Evolutionary conservation across 2,329 filamentous ascomycete genomes (phyloP).

Genomic region (Paraphaeosphaeria minitans): DNA sequence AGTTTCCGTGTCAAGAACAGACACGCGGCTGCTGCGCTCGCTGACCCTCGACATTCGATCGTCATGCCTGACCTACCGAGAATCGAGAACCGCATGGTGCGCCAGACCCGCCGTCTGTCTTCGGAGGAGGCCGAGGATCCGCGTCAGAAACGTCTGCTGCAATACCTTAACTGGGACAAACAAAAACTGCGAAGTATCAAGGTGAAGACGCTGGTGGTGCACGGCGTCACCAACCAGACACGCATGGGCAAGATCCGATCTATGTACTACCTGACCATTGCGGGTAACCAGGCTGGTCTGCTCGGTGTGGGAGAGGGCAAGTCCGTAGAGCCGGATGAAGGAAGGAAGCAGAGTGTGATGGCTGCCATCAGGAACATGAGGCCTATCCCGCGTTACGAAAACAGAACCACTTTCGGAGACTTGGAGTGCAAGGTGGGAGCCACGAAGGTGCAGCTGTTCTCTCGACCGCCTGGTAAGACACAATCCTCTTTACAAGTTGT

Average conservation of each 20-base stretch:
- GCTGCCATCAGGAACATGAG: conserved; percentile 89
- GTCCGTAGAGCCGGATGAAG: conserved; percentile 72
- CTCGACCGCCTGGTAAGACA: conserved; percentile 82
- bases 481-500: too few relatives aligned
- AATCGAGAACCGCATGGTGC: conserved; percentile 45
- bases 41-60: conserved; percentile 51
- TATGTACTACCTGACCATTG: conserved; percentile 76
- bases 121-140: conserved; percentile 52
- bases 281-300: conserved; percentile 84
- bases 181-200: conserved; percentile 59
- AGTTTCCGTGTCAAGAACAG: conserved; percentile 56
- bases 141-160: conserved; percentile 57
- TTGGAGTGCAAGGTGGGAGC: conserved; percentile 84
- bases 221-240: conserved; percentile 87
- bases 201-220: conserved; percentile 73
- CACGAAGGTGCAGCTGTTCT: conserved; percentile 79
- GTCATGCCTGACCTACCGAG: conserved; percentile 59
- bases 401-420: conserved; percentile 87
- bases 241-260: conserved; percentile 91
- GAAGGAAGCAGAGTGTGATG: conserved; percentile 73
- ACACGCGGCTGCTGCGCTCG: conserved; percentile 54
- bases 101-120: conserved; percentile 36
- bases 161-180: conserved; percentile 61
- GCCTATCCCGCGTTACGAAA: conserved; percentile 89
- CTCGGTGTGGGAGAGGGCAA: conserved; percentile 91